Base-by-base conservation (phyloP, 2,329 filamentous ascomycete genomes). In the Aspergillus tubingensis region DNA sequence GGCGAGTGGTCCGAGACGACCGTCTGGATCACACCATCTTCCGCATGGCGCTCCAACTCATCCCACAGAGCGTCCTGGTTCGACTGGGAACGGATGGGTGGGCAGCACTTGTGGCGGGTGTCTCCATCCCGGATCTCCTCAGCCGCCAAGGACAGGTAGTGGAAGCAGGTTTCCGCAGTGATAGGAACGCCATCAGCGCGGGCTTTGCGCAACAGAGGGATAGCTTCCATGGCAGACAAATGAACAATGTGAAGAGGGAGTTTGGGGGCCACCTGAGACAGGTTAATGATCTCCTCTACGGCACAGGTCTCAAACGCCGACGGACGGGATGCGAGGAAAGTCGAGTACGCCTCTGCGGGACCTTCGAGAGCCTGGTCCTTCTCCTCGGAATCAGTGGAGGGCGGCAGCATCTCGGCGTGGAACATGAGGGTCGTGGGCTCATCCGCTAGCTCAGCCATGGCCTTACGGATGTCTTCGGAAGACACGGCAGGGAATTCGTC, bases 391-490 rank as follows among this genome's bases (percentile, higher is more conserved):
- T 87, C 86, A 53, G 90, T 80, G 66, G 93, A 90, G 17, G 92
- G 91, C n/a, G 94, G 92, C 11, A 96, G 88, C 92, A 97, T 98
- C 77, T 99, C 95, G 59, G 95, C 95, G 74, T 99, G 95, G 81
- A 99, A 99, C 94, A 99, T 98, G 69, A 98, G 87, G 0, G 92
- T 96, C 2, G 95, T 98, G 17, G 91, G 85, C 57, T 88, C 85
- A 68, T 91, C 87, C 62, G 91, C 90, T 62, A 99, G 85, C 50
- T 89, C 91, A 30, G 82, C 81, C 85, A 99, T 93, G 47, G 91
- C 93, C 41, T 90, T 84, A 1, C 85, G 82, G 60, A 98, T 90
- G 74, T 98, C 95, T 13, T 79, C 76, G 1, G 91, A 84, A 0
- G 90, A 90, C n/a, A 98, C 89, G 25, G 92, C 92, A 0, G 95